Percentiles rank a stretch among this genome's conserved stretches.
phyloP scores from a whole-genome alignment of 805 yeast genomes.

The Novakomyces olei region DNA sequence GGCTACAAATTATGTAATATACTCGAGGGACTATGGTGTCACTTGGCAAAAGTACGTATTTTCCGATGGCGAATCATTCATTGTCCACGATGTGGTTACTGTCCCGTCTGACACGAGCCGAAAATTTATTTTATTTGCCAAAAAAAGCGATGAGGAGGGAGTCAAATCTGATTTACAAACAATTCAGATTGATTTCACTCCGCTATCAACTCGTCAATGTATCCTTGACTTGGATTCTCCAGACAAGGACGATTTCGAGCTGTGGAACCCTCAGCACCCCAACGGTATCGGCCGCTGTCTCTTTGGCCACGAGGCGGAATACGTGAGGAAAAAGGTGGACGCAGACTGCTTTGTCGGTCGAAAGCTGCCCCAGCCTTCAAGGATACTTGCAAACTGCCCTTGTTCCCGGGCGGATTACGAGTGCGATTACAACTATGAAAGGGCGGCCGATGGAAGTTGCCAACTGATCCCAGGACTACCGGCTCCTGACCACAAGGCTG shows the following conservation, averaged over 20 bases:
- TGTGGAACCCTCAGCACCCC: conserved; percentile 35
- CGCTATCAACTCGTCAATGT: conserved; percentile 33
- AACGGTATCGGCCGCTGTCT: conserved; percentile 26
- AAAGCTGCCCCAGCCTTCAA: conserved; percentile 37
- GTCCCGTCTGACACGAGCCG: conserved; percentile 81
- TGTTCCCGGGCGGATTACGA: conserved; percentile 79
- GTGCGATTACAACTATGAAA: conserved; percentile 70
- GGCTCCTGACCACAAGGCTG: conserved; percentile 40
- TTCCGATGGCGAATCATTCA: conserved; percentile 23
- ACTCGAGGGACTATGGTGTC: conserved; percentile 59
- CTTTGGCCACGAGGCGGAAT: conserved; percentile 47
- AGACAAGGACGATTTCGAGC: conserved; percentile 35
- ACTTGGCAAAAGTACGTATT: conserved; percentile 53
- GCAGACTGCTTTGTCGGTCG: conserved; percentile 42
- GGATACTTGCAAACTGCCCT: conserved; percentile 41
- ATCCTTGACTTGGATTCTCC: conserved; percentile 23
- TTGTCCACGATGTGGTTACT: conserved; percentile 60
- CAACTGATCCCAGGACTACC: conserved; percentile 51
- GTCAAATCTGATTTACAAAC: conserved; percentile 19
- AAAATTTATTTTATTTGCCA: conserved; percentile 45
- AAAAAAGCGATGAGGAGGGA: conserved; percentile 18
- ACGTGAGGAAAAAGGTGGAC: conserved; percentile 34
- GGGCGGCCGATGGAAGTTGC: conserved; percentile 64
- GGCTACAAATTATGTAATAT: conserved; percentile 34
- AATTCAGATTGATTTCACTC: conserved; percentile 35